A percentile compares a stretch with the other conserved stretches of the same genome.
Conservation (phyloP, 495 filamentous ascomycete species). For the Penicillium manginii region DNA sequence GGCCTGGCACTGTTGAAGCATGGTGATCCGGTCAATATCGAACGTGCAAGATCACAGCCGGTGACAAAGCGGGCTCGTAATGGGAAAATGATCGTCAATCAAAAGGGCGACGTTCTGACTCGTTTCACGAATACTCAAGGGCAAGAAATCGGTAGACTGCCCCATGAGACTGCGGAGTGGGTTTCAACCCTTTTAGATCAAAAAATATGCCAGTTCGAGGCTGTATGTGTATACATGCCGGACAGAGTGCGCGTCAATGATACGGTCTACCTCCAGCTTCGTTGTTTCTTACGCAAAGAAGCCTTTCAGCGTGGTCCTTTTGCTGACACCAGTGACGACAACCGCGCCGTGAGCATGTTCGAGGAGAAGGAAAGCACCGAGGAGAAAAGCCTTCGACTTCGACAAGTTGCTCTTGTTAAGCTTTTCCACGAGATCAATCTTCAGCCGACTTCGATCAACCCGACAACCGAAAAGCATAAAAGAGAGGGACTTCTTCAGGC, state of each 20-base stretch:
- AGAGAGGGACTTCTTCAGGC: constrained; percentile 81
- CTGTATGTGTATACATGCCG: constrained; percentile 85
- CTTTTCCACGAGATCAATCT: constrained; percentile 89
- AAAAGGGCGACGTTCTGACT: constrained; percentile 84
- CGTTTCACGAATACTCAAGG: constrained; percentile 83
- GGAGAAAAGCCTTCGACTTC: constrained; percentile 80
- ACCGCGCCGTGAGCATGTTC: constrained; percentile 71
- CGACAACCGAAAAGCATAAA: constrained; percentile 77
- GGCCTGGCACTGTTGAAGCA: constrained; percentile 73
- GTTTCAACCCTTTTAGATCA: constrained; percentile 93
- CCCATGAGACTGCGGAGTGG: constrained; percentile 90
- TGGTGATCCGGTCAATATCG: constrained; percentile 80
- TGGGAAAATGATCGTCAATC: constrained; percentile 53
- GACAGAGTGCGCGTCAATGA: constrained; percentile 87
- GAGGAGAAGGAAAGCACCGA: constrained; percentile 85
- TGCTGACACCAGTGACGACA: constrained; percentile 61
- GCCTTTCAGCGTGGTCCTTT: constrained; percentile 70
- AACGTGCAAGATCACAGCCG: constrained; percentile 76
- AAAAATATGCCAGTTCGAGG: constrained; percentile 85
- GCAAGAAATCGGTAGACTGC: constrained; percentile 85
- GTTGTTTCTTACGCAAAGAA: constrained; percentile 72
- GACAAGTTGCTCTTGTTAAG: constrained; percentile 85
- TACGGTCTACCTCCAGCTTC: constrained; percentile 85
- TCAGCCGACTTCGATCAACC: constrained; percentile 70
- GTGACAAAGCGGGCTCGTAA: constrained; percentile 54